Percentiles rank a stretch among this genome's conserved stretches.
phyloP scores from a whole-genome alignment of 768 basidiomycete species.

The Phanerochaete carnosa region DNA sequence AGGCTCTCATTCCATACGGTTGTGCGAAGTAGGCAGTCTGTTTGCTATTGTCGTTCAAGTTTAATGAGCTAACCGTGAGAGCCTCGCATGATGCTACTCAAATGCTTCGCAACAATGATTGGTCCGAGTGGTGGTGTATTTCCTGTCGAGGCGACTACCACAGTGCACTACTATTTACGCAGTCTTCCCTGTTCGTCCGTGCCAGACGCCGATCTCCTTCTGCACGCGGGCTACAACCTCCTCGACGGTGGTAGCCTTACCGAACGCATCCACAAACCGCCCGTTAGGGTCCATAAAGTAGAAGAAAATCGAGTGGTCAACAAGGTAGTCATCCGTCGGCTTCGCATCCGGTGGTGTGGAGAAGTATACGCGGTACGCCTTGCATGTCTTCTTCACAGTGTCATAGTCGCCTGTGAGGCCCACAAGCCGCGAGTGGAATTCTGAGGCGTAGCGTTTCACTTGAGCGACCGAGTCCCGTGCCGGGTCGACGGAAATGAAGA shows the following conservation, averaged over 20 bases:
- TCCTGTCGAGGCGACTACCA: no score
- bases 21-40: no score
- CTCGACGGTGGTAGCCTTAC: constrained; percentile 68
- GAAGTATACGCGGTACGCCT: constrained; percentile 97
- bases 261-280: constrained; percentile 94
- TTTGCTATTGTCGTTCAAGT: no score
- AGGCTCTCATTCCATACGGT: no score
- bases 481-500: constrained; percentile 97
- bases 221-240: constrained; percentile 65
- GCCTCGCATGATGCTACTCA: neutral
- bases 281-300: constrained; percentile 98
- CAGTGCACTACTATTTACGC: constrained; percentile 18
- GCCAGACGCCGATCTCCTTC: constrained; percentile 45
- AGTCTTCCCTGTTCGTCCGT: constrained; percentile 31
- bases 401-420: constrained; percentile 89
- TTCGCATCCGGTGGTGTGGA: constrained; percentile 90
- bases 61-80: neutral
- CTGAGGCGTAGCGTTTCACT: constrained; percentile 63
- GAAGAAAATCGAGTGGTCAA: constrained; percentile 95
- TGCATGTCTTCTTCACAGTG: constrained; percentile 83
- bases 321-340: constrained; percentile 90
- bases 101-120: neutral
- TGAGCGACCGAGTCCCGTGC: constrained; percentile 74
- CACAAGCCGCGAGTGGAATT: constrained; percentile 89
- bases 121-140: constrained; percentile 4